Evolutionary conservation across 2,329 filamentous ascomycete genomes (phyloP).

Genomic region (Knoxdaviesia capensis): DNA sequence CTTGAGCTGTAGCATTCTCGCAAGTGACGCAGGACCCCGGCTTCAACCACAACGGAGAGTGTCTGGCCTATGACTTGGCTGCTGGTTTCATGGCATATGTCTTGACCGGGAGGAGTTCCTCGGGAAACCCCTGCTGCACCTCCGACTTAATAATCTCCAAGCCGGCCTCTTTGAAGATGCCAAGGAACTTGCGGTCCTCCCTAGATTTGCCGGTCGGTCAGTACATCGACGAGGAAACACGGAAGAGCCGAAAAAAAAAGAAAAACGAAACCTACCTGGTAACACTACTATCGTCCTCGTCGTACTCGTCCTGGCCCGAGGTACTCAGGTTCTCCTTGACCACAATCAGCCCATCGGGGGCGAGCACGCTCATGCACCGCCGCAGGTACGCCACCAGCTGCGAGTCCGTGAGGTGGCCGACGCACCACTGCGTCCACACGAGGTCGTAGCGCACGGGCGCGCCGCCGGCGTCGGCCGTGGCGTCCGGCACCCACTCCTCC

Average conservation of each 20-base stretch:
- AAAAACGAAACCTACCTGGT: constrained; percentile 32
- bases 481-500: constrained; percentile 42
- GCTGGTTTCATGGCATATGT: constrained; percentile 56
- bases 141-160: constrained; percentile 50
- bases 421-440: constrained; percentile 83
- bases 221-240: constrained; percentile 2
- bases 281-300: constrained; percentile 56
- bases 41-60: no score
- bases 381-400: constrained; percentile 49
- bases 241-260: no score
- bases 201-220: constrained; percentile 19
- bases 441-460: constrained; percentile 65
- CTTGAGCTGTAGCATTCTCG: no score
- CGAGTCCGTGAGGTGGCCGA: constrained; percentile 59
- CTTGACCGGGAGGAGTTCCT: constrained; percentile 47
- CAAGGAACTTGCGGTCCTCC: constrained; percentile 51
- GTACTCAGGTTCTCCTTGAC: constrained; percentile 49
- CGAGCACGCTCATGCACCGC: constrained; percentile 28
- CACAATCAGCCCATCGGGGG: constrained; percentile 13
- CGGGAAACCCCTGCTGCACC: constrained; percentile 48
- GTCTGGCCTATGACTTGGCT: no score
- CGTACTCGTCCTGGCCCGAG: constrained; percentile 45
- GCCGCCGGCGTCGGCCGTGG: no score
- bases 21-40: no score
- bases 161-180: constrained; percentile 48